Evolutionary conservation across 192 early-diverging fungal species (phyloP).

Genomic region (Gaertneriomyces semiglobifer): DNA sequence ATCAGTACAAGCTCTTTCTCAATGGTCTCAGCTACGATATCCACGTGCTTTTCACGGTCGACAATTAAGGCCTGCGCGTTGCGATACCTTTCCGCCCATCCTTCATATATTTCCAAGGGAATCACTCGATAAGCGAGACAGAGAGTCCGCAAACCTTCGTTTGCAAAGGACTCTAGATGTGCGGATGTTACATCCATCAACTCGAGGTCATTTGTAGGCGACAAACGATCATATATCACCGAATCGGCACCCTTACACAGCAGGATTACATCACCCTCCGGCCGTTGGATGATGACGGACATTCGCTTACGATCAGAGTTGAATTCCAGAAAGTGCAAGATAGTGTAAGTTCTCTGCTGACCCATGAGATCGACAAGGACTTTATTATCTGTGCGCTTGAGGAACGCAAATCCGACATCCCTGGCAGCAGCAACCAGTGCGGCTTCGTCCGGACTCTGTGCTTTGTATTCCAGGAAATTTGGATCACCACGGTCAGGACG

Average conservation of each 20-base stretch:
- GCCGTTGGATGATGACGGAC: constrained; percentile 78
- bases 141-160: constrained; percentile 82
- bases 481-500: constrained; percentile 27
- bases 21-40: constrained; percentile 69
- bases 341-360: constrained; percentile 63
- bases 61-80: constrained; percentile 66
- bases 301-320: constrained; percentile 95
- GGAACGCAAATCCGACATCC: constrained; percentile 82
- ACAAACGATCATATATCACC: constrained; percentile 84
- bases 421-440: constrained; percentile 87
- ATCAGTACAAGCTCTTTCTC: constrained; percentile 77
- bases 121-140: constrained; percentile 77
- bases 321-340: constrained; percentile 89
- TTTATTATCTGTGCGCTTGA: constrained; percentile 68
- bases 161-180: constrained; percentile 46
- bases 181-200: constrained; percentile 44
- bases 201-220: constrained; percentile 37
- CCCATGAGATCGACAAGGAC: constrained; percentile 77
- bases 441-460: constrained; percentile 94
- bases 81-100: constrained; percentile 73
- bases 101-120: constrained; percentile 65
- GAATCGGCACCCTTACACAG: constrained; percentile 95
- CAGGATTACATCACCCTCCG: constrained; percentile 75
- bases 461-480: constrained; percentile 66
- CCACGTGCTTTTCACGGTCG: constrained; percentile 71